A percentile compares a stretch with the other conserved stretches of the same genome.
Evolutionary conservation across 1,139 yeast genomes (phyloP).

Genomic region (Saccharomyces pastorianus): DNA sequence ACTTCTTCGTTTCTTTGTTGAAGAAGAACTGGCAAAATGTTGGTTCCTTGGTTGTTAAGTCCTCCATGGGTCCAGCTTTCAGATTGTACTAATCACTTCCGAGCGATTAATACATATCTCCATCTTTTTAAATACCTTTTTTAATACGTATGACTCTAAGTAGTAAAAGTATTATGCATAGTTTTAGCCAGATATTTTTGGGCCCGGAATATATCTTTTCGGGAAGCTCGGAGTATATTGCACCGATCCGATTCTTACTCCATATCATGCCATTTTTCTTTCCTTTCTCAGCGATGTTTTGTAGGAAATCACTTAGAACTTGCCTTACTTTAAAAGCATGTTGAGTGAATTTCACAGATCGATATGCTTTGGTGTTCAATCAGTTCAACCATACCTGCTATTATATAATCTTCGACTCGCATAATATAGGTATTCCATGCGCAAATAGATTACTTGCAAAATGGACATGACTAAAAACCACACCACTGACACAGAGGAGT

Average conservation of each 20-base stretch:
- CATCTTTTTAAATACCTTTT: background rate
- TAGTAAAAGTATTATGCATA: background rate
- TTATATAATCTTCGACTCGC: background rate
- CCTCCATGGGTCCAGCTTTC: conserved; percentile 99
- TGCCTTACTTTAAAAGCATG: too few species aligned
- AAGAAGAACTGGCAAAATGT: conserved; percentile 99
- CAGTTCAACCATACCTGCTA: background rate
- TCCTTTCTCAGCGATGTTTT: background rate
- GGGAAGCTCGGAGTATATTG: background rate
- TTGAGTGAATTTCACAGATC: background rate
- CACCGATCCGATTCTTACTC: background rate
- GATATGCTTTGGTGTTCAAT: background rate
- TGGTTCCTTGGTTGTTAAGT: conserved; percentile 97
- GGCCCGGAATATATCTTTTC: background rate
- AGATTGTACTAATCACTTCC: conserved; percentile 75
- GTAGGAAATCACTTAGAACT: background rate
- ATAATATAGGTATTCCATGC: background rate
- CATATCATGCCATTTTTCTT: background rate
- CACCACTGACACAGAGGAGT: background rate
- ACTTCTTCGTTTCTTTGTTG: conserved; percentile 98
- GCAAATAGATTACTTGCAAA: background rate
- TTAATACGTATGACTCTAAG: background rate
- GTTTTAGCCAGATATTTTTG: background rate
- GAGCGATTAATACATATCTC: background rate
- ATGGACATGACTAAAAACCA: background rate